Conservation (phyloP, 2,329 filamentous ascomycete species). For the Westerdykella aurantiaca region DNA sequence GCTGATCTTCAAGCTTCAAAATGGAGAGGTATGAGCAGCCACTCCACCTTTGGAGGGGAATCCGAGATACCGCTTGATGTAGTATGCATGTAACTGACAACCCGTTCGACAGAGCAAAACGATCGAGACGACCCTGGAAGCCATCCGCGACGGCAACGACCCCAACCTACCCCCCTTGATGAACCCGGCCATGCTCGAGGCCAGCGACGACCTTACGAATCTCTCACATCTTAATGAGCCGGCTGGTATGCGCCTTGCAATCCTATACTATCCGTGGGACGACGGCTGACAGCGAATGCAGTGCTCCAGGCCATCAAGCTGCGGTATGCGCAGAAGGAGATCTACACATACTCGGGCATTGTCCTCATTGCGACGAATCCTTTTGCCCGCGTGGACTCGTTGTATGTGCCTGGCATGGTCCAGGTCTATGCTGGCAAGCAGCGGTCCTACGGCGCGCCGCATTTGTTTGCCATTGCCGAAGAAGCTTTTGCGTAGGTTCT, state of each 20-base stretch:
- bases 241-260: constrained; percentile 59
- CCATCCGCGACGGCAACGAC: constrained; percentile 71
- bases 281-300: constrained; percentile 41
- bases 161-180: constrained; percentile 82
- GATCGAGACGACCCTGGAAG: constrained; percentile 69
- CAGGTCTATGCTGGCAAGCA: constrained; percentile 98
- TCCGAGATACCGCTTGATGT: background rate
- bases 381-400: constrained; percentile 92
- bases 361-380: constrained; percentile 98
- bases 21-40: constrained; percentile 67
- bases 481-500: constrained; percentile 85
- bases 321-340: constrained; percentile 96
- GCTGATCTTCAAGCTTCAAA: constrained; percentile 82
- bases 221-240: constrained; percentile 97
- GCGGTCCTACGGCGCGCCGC: constrained; percentile 90
- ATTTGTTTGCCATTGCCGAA: constrained; percentile 97
- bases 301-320: constrained; percentile 96
- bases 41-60: background rate
- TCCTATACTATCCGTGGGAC: constrained; percentile 9
- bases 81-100: constrained; percentile 11
- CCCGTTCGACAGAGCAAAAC: constrained; percentile 60
- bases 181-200: constrained; percentile 97
- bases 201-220: constrained; percentile 96
- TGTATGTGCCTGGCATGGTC: constrained; percentile 99
- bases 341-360: constrained; percentile 99